phyloP scores from a whole-genome alignment of 345 rosid species.

The Hibiscus trionum region DNA sequence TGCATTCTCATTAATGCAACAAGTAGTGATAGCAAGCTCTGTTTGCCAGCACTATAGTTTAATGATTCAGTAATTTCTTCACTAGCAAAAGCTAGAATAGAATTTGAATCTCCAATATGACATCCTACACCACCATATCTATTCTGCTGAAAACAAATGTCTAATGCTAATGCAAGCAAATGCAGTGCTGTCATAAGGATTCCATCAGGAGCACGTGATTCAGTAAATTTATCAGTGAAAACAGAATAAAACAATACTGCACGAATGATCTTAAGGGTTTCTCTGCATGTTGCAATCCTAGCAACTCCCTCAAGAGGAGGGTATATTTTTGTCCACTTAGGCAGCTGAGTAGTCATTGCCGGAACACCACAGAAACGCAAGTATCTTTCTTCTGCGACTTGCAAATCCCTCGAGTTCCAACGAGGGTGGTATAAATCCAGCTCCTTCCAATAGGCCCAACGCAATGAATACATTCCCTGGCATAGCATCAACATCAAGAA shows the following conservation, averaged over 20 bases:
- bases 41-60: constrained; percentile 40
- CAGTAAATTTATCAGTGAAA: constrained; percentile 41
- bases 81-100: constrained; percentile 51
- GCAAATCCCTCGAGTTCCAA: constrained; percentile 85
- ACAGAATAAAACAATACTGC: constrained; percentile 68
- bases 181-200: constrained; percentile 74
- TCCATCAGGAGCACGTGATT: constrained; percentile 71
- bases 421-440: constrained; percentile 91
- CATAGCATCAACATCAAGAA: constrained; percentile 10
- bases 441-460: constrained; percentile 78
- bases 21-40: constrained; percentile 83
- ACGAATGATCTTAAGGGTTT: constrained; percentile 55
- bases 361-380: constrained; percentile 59
- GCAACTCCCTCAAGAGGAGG: constrained; percentile 64
- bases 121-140: constrained; percentile 25
- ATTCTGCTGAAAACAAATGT: constrained; percentile 54
- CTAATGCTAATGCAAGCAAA: constrained; percentile 67
- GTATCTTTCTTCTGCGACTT: constrained; percentile 93
- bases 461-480: constrained; percentile 82
- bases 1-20: constrained; percentile 66
- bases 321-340: constrained; percentile 72
- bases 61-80: constrained; percentile 52
- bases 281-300: constrained; percentile 70
- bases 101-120: constrained; percentile 28
- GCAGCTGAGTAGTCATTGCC: constrained; percentile 77